phyloP scores from a whole-genome alignment of 768 basidiomycete genomes.

The Boletus rufocinnamomeus region DNA sequence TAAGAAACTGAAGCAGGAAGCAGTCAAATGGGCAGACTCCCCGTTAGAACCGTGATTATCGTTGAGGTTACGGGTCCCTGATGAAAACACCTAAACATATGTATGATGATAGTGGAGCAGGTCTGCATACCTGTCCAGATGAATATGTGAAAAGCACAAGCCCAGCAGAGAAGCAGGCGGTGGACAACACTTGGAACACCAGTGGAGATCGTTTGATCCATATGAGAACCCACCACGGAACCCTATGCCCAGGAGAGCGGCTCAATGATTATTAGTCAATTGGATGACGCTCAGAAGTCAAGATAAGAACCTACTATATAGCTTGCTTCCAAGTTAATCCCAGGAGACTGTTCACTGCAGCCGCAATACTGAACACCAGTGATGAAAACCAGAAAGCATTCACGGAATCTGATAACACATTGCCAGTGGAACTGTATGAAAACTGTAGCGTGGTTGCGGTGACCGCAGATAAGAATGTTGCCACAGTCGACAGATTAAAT shows the following conservation, averaged over 20 bases:
- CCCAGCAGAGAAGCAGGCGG: conserved; percentile 80
- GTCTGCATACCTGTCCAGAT: conserved; percentile 57
- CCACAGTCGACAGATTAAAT: conserved; percentile 52
- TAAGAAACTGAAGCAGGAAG: conserved; percentile 11
- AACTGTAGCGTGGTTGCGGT: conserved; percentile 53
- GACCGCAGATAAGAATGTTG: conserved; percentile 57
- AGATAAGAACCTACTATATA: conserved; percentile 47
- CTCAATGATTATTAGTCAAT: conserved; percentile 32
- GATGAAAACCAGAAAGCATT: conserved; percentile 59
- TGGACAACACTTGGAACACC: conserved; percentile 81
- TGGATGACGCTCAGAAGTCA: conserved; percentile 10
- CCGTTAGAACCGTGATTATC: conserved; percentile 74
- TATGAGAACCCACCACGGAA: conserved; percentile 64
- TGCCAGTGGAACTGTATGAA: conserved; percentile 40
- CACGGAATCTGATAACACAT: conserved; percentile 42
- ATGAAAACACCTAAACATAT: conserved; percentile 14
- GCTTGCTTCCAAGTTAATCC: conserved; percentile 59
- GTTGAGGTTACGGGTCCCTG: conserved; percentile 64
- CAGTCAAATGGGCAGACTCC: conserved; percentile 16
- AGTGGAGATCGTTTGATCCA: conserved; percentile 87
- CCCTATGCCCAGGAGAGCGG: conserved; percentile 55
- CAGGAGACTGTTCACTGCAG: conserved; percentile 54
- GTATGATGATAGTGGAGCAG: conserved; percentile 25
- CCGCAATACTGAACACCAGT: conserved; percentile 54
- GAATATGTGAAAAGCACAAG: conserved; percentile 78